Percentiles rank a stretch among this genome's conserved stretches.
Conservation (phyloP, 495 filamentous ascomycete genomes). For the Podospora appendiculata region DNA sequence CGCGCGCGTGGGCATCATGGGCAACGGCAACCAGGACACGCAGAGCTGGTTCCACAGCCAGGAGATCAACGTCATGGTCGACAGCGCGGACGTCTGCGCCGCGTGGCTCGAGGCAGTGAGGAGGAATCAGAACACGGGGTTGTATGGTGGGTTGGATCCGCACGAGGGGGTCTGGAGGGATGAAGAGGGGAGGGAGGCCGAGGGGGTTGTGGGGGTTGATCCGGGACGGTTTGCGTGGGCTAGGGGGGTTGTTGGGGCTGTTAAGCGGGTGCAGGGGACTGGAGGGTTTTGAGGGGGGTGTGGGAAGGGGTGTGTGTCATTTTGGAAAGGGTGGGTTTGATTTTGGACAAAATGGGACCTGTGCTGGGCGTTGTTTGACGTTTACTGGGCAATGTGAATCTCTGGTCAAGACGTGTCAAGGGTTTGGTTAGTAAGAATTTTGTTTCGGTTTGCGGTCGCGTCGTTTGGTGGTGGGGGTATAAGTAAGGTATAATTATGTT, state of each 20-base stretch:
- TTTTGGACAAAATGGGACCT: too few species aligned
- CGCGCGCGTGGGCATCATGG: slow-evolving; percentile 57
- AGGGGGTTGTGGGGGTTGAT: slow-evolving; percentile 52
- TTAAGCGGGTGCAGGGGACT: slow-evolving; percentile 52
- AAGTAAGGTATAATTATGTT: too few species aligned
- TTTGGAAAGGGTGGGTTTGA: too few species aligned
- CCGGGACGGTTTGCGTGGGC: slow-evolving; percentile 54
- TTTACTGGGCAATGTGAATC: too few species aligned
- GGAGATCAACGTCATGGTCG: slow-evolving; percentile 68
- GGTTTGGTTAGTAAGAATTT: too few species aligned
- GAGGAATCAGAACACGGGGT: slow-evolving; percentile 62
- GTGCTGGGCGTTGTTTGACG: too few species aligned
- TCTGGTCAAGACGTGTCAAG: too few species aligned
- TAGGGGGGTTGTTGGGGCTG: slow-evolving; percentile 53
- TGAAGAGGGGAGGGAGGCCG: slow-evolving; percentile 42
- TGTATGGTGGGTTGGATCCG: slow-evolving; percentile 48
- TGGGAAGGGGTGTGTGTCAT: neutral
- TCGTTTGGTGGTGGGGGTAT: too few species aligned
- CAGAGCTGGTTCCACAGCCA: slow-evolving; percentile 72
- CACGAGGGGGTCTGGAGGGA: slow-evolving; percentile 59
- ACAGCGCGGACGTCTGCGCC: slow-evolving; percentile 50
- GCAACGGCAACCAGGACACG: slow-evolving; percentile 76
- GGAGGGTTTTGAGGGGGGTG: slow-evolving; percentile 43
- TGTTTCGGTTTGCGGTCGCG: too few species aligned
- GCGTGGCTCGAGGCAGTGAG: slow-evolving; percentile 55